Conservation (phyloP, 2,329 filamentous ascomycete genomes). For the Orbilia quercus region DNA sequence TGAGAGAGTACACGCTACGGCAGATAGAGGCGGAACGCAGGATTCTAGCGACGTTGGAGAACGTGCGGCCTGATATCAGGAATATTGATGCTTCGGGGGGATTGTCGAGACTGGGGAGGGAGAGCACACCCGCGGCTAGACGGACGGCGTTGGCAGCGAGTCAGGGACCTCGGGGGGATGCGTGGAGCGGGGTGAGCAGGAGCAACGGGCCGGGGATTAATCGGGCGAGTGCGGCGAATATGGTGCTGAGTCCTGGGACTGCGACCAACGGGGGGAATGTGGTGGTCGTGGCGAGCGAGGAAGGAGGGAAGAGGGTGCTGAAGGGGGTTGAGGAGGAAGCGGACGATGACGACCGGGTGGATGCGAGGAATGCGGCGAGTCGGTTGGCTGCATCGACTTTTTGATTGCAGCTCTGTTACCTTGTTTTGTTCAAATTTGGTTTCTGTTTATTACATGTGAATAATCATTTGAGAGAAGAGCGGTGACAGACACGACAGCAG, state of each 20-base stretch:
- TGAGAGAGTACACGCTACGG: conserved; percentile 91
- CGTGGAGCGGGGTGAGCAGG: conserved; percentile 93
- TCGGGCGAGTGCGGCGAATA: conserved; percentile 65
- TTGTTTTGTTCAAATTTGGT: neutral
- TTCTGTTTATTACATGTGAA: conserved; percentile 13
- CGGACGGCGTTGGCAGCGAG: conserved; percentile 83
- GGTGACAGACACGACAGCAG: neutral
- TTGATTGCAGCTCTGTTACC: conserved; percentile 64
- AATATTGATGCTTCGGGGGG: conserved; percentile 92
- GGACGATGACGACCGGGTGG: conserved; percentile 88
- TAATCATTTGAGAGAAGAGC: neutral
- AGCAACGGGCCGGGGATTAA: conserved; percentile 73
- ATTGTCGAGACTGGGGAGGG: conserved; percentile 86
- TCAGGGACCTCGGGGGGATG: conserved; percentile 96
- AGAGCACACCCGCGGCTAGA: conserved; percentile 80
- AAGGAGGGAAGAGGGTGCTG: conserved; percentile 35
- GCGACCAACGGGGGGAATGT: conserved; percentile 64
- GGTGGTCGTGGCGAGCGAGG: conserved; percentile 66
- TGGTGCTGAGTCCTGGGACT: conserved; percentile 63
- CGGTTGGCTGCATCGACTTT: conserved; percentile 94
- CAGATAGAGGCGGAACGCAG: conserved; percentile 96
- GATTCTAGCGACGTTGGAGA: conserved; percentile 91
- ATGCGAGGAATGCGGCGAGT: conserved; percentile 94
- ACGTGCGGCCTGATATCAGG: conserved; percentile 89
- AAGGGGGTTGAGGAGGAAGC: conserved; percentile 76